Base-by-base conservation (phyloP, 805 yeast species). In the Pichia cephalocereana region DNA sequence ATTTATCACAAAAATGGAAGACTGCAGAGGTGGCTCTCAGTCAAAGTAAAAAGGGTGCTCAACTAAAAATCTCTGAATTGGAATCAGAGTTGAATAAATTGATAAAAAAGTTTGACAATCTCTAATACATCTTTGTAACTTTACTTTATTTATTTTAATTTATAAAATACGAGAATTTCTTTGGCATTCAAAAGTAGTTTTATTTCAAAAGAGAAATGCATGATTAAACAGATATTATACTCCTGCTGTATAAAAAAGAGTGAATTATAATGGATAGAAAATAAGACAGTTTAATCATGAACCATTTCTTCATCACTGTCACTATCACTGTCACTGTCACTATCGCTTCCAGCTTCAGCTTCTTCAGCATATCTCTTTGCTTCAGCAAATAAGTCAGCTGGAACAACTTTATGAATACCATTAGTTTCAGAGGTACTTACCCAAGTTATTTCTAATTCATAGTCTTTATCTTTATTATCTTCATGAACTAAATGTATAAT, bases 401-500 rank as follows among this genome's bases (percentile, higher is more conserved):
- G 95, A 40, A 93, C 86, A 56, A 79, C 76, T 63, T 80, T 77
- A 65, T 93, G 98, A 51, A 71, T 64, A 17, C 96, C 95, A 6
- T 75, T 76, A 8, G 97, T 91, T 60, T 83, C 91, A 30, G 77
- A 75, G 37, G 64, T 61, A 37, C 91, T 80, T 47, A 81, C 80
- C 99, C 99, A 93, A 56, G 93, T 79, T 60, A 93, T 75, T 63
- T 93, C 99, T 54, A 93, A 75, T 69, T 93, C 99, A 63, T 89
- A 93, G 51, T 90, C 98, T 68, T 91, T 93, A 65, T 93, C 99
- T 67, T 91, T 93, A 68, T 89, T 88, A 62, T 93, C 99, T 69
- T 93, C 99, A 62, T 95, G 99, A 1, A 98, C 97, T 54, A 83
- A 72, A 61, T 88, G 85, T 60, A 93, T 85, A 63, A 93, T 89